Evolutionary conservation across 1,284 basidiomycete genomes (phyloP).

Genomic region (Fomitiporia mediterranea): DNA sequence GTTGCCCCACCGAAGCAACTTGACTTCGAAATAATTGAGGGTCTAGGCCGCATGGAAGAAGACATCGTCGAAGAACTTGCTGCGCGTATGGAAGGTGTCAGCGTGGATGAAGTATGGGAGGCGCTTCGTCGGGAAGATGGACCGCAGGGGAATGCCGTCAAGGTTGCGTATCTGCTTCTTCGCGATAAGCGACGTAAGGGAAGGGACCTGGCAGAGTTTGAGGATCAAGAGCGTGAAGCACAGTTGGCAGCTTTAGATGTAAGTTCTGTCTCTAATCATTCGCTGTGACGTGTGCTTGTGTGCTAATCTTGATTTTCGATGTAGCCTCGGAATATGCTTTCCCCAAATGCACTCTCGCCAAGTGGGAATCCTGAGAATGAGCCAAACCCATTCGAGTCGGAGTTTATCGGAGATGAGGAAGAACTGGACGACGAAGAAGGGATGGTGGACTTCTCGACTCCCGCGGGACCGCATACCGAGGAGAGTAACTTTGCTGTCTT

Average conservation of each 20-base stretch:
- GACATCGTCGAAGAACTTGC: slow-evolving; percentile 84
- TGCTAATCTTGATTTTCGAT: slow-evolving; percentile 1
- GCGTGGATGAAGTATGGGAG: slow-evolving; percentile 82
- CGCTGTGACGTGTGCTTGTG: no score
- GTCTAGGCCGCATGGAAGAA: slow-evolving; percentile 85
- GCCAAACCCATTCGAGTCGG: slow-evolving; percentile 72
- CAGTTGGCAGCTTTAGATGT: slow-evolving; percentile 77
- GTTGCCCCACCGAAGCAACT: slow-evolving; percentile 59
- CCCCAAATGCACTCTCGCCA: slow-evolving; percentile 52
- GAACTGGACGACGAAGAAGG: slow-evolving; percentile 44
- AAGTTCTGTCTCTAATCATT: slow-evolving; percentile 29
- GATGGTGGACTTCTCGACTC: slow-evolving; percentile 43
- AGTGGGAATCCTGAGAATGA: slow-evolving; percentile 48
- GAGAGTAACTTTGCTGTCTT: slow-evolving; percentile 78
- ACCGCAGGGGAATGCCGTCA: slow-evolving; percentile 86
- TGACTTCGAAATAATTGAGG: slow-evolving; percentile 77
- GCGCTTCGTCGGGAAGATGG: slow-evolving; percentile 79
- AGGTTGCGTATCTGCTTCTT: slow-evolving; percentile 93
- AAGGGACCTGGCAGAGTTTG: slow-evolving; percentile 71
- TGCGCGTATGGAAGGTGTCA: slow-evolving; percentile 70
- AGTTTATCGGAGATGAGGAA: slow-evolving; percentile 48
- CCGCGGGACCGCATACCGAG: slow-evolving; percentile 41
- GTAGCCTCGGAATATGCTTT: slow-evolving; percentile 58
- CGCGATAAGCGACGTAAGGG: slow-evolving; percentile 85
- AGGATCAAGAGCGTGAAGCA: slow-evolving; percentile 78